Conservation (phyloP, 2,329 filamentous ascomycete species). For the Trichoderma pleuroti region DNA sequence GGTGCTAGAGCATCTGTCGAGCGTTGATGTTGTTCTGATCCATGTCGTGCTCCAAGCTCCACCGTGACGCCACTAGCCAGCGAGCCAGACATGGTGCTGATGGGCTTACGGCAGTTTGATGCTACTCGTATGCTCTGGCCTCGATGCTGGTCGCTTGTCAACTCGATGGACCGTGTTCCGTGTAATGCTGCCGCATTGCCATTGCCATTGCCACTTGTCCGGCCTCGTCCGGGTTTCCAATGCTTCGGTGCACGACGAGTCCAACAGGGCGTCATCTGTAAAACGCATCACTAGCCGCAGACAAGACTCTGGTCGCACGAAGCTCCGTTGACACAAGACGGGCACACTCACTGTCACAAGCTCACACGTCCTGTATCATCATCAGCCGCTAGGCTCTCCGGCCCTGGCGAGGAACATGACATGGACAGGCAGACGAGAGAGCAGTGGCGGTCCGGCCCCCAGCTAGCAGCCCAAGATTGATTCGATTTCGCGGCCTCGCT, state of each 20-base stretch:
- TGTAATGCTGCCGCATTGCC: background rate
- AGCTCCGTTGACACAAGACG: background rate
- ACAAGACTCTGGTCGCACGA: background rate
- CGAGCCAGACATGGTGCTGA: conserved; percentile 11
- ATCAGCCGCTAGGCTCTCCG: conserved; percentile 1
- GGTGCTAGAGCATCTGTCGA: background rate
- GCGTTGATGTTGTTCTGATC: background rate
- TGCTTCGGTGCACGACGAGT: background rate
- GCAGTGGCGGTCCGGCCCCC: background rate
- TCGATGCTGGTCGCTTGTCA: background rate
- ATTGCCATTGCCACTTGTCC: background rate
- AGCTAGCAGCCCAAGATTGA: background rate
- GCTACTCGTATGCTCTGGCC: background rate
- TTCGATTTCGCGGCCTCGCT: background rate
- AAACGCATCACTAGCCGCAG: background rate
- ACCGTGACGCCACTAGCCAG: conserved; percentile 11
- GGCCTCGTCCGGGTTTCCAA: background rate
- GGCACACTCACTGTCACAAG: background rate
- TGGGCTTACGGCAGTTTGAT: conserved; percentile 10
- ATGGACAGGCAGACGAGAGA: background rate
- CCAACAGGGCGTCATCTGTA: background rate
- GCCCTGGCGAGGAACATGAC: background rate
- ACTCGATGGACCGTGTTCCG: background rate
- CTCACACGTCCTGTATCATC: background rate
- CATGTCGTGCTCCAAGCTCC: conserved; percentile 6